These are phyloP conservation scores for Metschnikowia kofuensis DNA, from an alignment of 805 yeast species.

Conservation along the genomic window DNA sequence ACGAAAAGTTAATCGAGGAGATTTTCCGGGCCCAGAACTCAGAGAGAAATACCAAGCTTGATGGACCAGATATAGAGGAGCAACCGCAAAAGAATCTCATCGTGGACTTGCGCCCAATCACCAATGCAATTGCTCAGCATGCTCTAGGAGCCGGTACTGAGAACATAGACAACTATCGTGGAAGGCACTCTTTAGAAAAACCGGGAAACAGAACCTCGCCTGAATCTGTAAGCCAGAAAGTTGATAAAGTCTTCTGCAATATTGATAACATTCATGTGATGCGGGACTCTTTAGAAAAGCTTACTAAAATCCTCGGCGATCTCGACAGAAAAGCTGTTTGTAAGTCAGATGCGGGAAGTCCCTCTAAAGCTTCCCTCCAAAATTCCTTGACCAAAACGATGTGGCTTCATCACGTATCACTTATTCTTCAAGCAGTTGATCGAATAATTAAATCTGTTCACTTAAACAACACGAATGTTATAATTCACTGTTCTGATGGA, in stretches of 20 bases:
- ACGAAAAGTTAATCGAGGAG: slow-evolving; percentile 76
- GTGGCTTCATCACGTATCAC: slow-evolving; percentile 74
- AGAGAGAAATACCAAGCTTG: slow-evolving; percentile 22
- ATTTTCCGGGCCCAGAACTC: slow-evolving; percentile 60
- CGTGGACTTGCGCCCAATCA: slow-evolving; percentile 87
- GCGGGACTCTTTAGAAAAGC: slow-evolving; percentile 73
- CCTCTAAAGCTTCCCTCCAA: slow-evolving; percentile 29
- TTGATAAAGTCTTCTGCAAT: slow-evolving; percentile 75
- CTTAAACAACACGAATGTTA: slow-evolving; percentile 74
- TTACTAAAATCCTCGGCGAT: slow-evolving; percentile 62
- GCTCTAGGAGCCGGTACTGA: slow-evolving; percentile 99
- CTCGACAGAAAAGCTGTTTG: slow-evolving; percentile 55
- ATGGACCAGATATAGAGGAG: slow-evolving; percentile 23
- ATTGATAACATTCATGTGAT: slow-evolving; percentile 95
- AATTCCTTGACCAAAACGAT: slow-evolving; percentile 60
- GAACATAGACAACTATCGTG: slow-evolving; percentile 79
- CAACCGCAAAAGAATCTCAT: slow-evolving; percentile 57
- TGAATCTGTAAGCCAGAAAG: slow-evolving; percentile 25
- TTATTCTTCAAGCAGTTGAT: slow-evolving; percentile 72
- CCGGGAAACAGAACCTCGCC: slow-evolving; percentile 2
- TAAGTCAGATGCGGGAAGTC: slow-evolving; percentile 10
- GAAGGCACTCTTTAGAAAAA: slow-evolving; percentile 16
- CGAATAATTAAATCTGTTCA: slow-evolving; percentile 78
- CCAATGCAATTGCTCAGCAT: slow-evolving; percentile 94
- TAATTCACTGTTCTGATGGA: slow-evolving; percentile 96